Conservation (phyloP, 176 grass and related monocot species). For the Zoysia japonica region DNA sequence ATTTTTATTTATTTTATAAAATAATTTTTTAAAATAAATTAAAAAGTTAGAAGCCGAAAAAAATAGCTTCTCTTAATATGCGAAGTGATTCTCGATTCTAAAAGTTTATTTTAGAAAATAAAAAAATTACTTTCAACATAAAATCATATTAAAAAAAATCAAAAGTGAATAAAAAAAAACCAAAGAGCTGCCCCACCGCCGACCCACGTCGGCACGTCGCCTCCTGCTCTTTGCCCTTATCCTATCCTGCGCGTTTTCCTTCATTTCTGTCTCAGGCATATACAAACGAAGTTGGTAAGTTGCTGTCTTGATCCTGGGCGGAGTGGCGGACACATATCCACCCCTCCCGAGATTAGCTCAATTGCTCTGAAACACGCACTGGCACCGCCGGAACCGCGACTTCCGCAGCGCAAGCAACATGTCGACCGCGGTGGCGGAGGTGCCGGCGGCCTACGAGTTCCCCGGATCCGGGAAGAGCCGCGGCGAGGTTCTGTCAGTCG, state of each 20-base stretch:
- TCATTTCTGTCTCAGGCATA: not conserved
- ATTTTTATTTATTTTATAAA: too few relatives aligned
- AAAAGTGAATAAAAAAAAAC: too few relatives aligned
- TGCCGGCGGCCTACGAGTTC: conserved; percentile 35
- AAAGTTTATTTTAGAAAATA: too few relatives aligned
- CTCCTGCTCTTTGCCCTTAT: conserved; percentile 49
- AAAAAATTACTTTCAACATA: too few relatives aligned
- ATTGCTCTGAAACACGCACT: conserved; percentile 27
- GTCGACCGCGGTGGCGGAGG: conserved; percentile 44
- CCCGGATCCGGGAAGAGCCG: conserved; percentile 33
- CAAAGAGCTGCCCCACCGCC: not conserved
- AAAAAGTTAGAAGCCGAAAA: too few relatives aligned
- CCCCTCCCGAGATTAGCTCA: conserved; percentile 40
- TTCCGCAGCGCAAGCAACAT: conserved; percentile 33
- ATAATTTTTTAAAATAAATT: too few relatives aligned
- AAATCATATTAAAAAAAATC: too few relatives aligned
- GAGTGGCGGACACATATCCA: conserved; percentile 33
- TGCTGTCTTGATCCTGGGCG: conserved; percentile 40
- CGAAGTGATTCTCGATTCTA: too few relatives aligned
- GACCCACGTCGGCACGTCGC: conserved; percentile 18
- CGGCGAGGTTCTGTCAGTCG: not conserved
- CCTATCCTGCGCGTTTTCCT: conserved; percentile 14
- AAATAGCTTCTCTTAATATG: too few relatives aligned
- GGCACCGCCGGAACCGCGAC: conserved; percentile 16
- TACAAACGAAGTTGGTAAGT: conserved; percentile 30